phyloP scores from a whole-genome alignment of 1,284 basidiomycete genomes.

The Rhodofomes roseus region DNA sequence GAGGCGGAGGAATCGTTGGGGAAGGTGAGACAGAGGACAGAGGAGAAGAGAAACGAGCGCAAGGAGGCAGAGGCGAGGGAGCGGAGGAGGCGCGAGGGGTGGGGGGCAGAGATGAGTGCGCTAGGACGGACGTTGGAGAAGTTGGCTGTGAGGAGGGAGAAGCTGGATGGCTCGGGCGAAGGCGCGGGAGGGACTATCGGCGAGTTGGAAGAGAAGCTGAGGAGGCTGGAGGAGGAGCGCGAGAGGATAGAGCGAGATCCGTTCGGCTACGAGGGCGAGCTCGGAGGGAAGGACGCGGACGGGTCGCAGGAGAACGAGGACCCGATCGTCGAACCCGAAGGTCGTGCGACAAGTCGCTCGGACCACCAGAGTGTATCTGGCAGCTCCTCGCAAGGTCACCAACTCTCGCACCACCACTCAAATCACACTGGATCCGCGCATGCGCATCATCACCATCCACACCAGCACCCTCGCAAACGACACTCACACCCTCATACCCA shows the following conservation, averaged over 20 bases:
- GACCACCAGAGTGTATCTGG: slow-evolving; percentile 8
- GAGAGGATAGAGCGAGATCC: slow-evolving; percentile 35
- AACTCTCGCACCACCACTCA: slow-evolving; percentile 8
- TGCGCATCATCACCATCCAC: slow-evolving; percentile 11
- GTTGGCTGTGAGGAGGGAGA: slow-evolving; percentile 53
- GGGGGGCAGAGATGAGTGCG: slow-evolving; percentile 34
- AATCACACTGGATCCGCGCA: slow-evolving; percentile 10
- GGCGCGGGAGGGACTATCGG: slow-evolving; percentile 32
- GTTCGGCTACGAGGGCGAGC: slow-evolving; percentile 26
- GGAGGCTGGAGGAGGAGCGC: slow-evolving; percentile 34
- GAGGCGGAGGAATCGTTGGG: slow-evolving; percentile 47
- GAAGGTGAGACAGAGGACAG: slow-evolving; percentile 34
- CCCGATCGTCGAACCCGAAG: slow-evolving; percentile 4
- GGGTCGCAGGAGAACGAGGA: slow-evolving; percentile 8
- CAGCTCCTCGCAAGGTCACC: slow-evolving; percentile 1
- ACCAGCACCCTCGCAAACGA: slow-evolving; percentile 24
- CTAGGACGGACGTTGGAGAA: slow-evolving; percentile 45
- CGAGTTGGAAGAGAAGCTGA: slow-evolving; percentile 38
- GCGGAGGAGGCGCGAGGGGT: slow-evolving; percentile 43
- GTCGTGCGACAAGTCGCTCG: slow-evolving; percentile 11
- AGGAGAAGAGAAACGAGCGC: slow-evolving; percentile 25
- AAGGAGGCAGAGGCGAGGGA: slow-evolving; percentile 37
- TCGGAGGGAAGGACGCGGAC: slow-evolving; percentile 5
- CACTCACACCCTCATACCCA: slow-evolving; percentile 25
- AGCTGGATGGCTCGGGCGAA: slow-evolving; percentile 41